Evolutionary conservation across 2,329 filamentous ascomycete genomes (phyloP).

Genomic region (Colletotrichum sp.): DNA sequence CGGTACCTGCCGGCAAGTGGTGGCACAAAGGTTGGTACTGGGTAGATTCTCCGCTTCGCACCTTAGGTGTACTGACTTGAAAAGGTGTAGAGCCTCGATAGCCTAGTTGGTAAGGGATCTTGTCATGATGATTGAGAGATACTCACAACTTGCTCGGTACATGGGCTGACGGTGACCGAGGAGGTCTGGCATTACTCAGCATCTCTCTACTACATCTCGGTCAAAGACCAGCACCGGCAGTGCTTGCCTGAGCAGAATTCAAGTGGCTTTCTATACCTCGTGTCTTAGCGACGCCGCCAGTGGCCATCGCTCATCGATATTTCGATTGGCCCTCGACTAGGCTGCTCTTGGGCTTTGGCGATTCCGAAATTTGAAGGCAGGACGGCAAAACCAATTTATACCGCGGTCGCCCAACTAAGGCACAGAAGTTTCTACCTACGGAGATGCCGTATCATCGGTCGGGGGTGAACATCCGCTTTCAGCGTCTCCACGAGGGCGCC

Average conservation of each 20-base stretch:
- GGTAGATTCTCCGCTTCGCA: neutral
- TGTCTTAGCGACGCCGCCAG: neutral
- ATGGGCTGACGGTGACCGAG: neutral
- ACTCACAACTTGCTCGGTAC: neutral
- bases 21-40: neutral
- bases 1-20: neutral
- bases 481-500: neutral
- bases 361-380: neutral
- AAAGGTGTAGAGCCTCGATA: neutral
- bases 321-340: neutral
- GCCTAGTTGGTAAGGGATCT: neutral
- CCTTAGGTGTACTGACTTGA: neutral
- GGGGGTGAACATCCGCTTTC: neutral
- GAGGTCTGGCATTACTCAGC: neutral
- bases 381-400: neutral
- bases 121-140: neutral
- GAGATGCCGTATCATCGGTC: neutral
- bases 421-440: neutral
- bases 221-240: neutral
- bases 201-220: neutral
- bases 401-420: neutral
- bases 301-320: neutral
- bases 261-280: neutral
- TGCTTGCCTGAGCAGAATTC: neutral
- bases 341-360: neutral